Evolutionary conservation across 139 green algal species (phyloP).

Genomic region (Gonium pectorale): DNA sequence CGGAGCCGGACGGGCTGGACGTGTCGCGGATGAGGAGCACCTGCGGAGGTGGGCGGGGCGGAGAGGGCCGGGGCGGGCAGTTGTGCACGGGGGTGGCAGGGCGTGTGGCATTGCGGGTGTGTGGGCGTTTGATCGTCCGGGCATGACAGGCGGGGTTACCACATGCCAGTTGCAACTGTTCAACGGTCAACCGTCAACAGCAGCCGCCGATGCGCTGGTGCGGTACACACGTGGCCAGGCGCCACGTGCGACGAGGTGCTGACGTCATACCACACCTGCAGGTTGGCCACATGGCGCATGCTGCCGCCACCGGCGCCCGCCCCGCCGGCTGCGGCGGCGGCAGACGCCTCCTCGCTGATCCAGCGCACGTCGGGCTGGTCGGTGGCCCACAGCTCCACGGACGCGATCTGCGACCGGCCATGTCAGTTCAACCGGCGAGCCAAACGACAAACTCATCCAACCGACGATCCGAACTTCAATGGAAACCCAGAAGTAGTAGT

Average conservation of each 20-base stretch:
- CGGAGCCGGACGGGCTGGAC: background rate
- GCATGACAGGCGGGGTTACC: background rate
- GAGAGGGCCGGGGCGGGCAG: background rate
- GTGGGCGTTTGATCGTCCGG: too few species aligned
- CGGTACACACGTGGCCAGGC: background rate
- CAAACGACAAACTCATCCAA: background rate
- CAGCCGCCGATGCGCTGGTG: background rate
- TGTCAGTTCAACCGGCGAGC: background rate
- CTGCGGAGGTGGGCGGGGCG: background rate
- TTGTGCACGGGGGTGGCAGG: background rate
- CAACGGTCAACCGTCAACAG: background rate
- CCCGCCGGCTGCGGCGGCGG: background rate
- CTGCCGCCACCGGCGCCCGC: background rate
- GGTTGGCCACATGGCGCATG: background rate
- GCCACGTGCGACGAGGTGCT: background rate
- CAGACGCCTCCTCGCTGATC: background rate
- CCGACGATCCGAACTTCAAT: background rate
- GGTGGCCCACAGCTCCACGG: slow-evolving; percentile 40
- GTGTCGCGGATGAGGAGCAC: background rate
- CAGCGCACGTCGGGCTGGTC: background rate
- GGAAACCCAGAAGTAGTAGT: background rate
- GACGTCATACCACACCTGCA: slow-evolving; percentile 27
- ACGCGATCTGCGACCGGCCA: background rate
- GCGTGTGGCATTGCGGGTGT: too few species aligned
- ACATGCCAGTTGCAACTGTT: background rate